A percentile compares a stretch with the other conserved stretches of the same genome.
Conservation (phyloP, 2,329 filamentous ascomycete species). For the Gnomoniopsis sp. region DNA sequence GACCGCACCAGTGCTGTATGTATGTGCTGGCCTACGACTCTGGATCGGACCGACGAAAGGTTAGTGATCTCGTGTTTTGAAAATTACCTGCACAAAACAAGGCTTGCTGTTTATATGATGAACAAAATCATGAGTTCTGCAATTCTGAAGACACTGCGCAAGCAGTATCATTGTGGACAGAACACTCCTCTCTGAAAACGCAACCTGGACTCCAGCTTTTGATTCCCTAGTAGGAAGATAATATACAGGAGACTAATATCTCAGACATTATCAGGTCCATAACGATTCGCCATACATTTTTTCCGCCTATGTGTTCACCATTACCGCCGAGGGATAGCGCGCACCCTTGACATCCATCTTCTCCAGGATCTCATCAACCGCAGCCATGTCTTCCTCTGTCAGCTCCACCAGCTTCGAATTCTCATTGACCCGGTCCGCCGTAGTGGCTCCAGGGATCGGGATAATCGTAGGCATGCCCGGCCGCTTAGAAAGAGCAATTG, state of each 20-base stretch:
- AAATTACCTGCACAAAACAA: not conserved
- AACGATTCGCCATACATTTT: not conserved
- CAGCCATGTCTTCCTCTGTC: conserved; percentile 45
- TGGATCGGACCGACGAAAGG: not conserved
- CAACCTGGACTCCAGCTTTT: not conserved
- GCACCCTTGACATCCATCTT: conserved; percentile 45
- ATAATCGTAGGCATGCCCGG: conserved; percentile 57
- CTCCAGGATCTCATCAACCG: conserved; percentile 47
- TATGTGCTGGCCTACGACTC: not conserved
- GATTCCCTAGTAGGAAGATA: not conserved
- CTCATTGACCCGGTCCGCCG: conserved; percentile 53
- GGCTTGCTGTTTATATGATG: conserved; percentile 16
- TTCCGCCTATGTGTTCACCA: conserved; percentile 34
- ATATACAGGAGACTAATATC: not conserved
- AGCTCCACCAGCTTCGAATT: conserved; percentile 52
- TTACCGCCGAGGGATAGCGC: conserved; percentile 41
- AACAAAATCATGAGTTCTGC: conserved; percentile 19
- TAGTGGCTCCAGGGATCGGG: conserved; percentile 65
- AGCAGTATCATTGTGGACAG: conserved; percentile 16
- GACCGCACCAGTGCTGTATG: not conserved
- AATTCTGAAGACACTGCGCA: conserved; percentile 18
- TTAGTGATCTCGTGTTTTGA: not conserved
- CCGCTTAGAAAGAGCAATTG: conserved; percentile 44
- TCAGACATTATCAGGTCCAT: not conserved
- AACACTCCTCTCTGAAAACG: conserved; percentile 14